These are phyloP conservation scores for Beauveria sp. DNA, from an alignment of 2,329 filamentous ascomycete genomes.

Conservation along the genomic window DNA sequence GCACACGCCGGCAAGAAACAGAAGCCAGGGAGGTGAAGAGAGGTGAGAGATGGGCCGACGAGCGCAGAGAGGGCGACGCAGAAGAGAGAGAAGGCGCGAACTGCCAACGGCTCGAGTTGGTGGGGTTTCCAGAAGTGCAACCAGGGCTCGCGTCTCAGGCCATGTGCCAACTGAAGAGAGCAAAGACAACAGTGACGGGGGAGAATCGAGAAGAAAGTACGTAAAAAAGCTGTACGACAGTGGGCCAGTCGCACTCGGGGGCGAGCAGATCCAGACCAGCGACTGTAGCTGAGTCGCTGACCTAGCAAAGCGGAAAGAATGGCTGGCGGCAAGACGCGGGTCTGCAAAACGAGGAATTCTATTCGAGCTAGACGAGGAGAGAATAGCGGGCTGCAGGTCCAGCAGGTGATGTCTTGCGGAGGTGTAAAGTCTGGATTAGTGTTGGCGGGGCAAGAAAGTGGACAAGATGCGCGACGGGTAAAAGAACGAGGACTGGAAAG, in stretches of 20 bases:
- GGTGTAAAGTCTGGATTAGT: slow-evolving; percentile 5
- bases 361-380: background rate
- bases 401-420: slow-evolving; percentile 6
- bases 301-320: background rate
- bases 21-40: background rate
- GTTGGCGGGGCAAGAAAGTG: slow-evolving; percentile 9
- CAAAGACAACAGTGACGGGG: background rate
- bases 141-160: slow-evolving; percentile 11
- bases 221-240: slow-evolving; percentile 11
- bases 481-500: background rate
- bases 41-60: background rate
- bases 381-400: slow-evolving; percentile 7
- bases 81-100: background rate
- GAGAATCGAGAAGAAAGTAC: slow-evolving; percentile 5
- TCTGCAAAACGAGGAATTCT: slow-evolving; percentile 2
- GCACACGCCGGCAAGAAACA: background rate
- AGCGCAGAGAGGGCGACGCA: background rate
- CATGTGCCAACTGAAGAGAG: slow-evolving; percentile 8
- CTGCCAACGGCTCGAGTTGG: background rate
- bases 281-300: background rate
- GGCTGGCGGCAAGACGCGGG: slow-evolving; percentile 8
- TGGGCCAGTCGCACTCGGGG: slow-evolving; percentile 6
- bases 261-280: background rate
- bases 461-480: slow-evolving; percentile 1
- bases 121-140: slow-evolving; percentile 7